Evolutionary conservation across 371 early-diverging fungal species (phyloP), one percentile per base, ranked within the genome.

Genomic region (Syncephalastrum sp.): DNA sequence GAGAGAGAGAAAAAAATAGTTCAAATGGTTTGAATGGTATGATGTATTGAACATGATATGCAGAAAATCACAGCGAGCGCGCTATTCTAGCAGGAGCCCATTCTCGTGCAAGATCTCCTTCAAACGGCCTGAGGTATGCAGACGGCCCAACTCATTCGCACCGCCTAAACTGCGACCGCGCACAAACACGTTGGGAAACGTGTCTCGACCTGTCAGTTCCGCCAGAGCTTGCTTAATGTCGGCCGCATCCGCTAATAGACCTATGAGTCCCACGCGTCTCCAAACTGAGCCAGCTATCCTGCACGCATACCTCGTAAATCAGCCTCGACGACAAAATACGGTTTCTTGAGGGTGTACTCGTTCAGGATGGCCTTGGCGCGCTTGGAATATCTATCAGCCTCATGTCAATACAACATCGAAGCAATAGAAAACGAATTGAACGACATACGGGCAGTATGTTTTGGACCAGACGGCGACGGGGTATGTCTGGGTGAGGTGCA

Each of bases 61-160:
- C 27, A 76, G 77, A 73, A 71, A 71, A 76, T 76, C 38, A 76
- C 71, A 2, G 56, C 63, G 41, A 70, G 73, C 47, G 67, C 61
- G 5, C 54, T 66, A 47, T 45, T 10, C 12, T 47, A 19, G 16
- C 45, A 4, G 44, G 19, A 5, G 43, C 47, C 33, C 47, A 41
- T 47, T 47, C 14, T 33, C 47, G 25, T 2, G 47, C 23, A 69
- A 60, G n/a, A 69, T 14, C 14, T 5, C 12, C 43, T 48, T 25
- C 10, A 73, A 41, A 42, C 63, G 58, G 21, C 68, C 73, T n/a
- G 42, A 47, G 15, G 53, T 44, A 61, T 73, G 64, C 53, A 73
- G 21, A n/a, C 19, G 29, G 50, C 59, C 63, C 12, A 73, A 42
- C 17, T 69, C 68, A 46, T 72, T 60, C 10, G 63, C 59, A 1